Conservation (phyloP, 306 rosid genomes). For the Coriaria nepalensis region DNA sequence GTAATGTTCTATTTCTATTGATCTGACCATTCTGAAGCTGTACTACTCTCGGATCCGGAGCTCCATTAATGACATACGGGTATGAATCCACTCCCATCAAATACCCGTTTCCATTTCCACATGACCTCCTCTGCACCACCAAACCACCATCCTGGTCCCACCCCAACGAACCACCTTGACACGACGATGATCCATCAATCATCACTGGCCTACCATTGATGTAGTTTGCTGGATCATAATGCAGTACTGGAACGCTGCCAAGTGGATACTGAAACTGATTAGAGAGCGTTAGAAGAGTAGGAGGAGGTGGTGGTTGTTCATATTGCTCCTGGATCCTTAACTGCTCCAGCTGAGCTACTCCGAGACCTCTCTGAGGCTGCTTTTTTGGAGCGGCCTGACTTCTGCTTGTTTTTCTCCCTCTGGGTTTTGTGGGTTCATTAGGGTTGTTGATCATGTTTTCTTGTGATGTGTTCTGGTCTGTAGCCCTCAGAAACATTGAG, state of each 20-base stretch:
- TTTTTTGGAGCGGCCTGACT: constrained; percentile 31
- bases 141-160: constrained; percentile 10
- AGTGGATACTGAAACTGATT: constrained; percentile 16
- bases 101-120: too few relatives aligned
- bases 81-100: constrained; percentile 7
- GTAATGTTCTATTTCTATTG: not conserved
- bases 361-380: constrained; percentile 58
- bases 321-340: constrained; percentile 35
- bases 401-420: constrained; percentile 23
- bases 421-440: constrained; percentile 13
- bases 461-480: constrained; percentile 15
- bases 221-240: constrained; percentile 23
- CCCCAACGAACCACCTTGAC: not conserved
- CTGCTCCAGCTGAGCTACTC: constrained; percentile 49
- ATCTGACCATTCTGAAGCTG: constrained; percentile 16
- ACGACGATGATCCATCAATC: constrained; percentile 1
- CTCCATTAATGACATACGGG: constrained; percentile 14
- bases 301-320: constrained; percentile 18
- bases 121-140: not conserved
- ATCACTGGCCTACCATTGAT: constrained; percentile 6
- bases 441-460: constrained; percentile 6
- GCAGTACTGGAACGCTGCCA: constrained; percentile 18
- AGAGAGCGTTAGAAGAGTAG: not conserved
- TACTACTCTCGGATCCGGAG: constrained; percentile 11
- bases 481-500: constrained; percentile 23